phyloP scores from a whole-genome alignment of 805 yeast genomes.

The Saccharomycopsis babjevae region DNA sequence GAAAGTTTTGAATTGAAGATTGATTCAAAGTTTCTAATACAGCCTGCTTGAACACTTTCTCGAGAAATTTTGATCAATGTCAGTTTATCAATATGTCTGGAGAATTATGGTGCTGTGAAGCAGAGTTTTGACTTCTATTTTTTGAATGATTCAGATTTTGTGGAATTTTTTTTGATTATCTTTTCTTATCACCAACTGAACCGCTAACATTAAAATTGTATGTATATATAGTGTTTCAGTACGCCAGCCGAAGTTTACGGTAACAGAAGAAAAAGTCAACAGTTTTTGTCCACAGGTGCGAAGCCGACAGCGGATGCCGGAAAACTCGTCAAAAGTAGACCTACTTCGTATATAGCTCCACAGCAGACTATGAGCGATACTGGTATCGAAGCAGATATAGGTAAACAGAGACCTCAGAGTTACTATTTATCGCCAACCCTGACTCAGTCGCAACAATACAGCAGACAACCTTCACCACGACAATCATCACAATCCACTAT shows the following conservation, averaged over 20 bases:
- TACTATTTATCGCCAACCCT: background rate
- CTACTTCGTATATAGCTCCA: background rate
- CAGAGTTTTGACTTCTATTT: no score
- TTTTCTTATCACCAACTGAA: no score
- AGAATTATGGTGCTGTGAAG: no score
- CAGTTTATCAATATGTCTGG: no score
- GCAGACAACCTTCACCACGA: no score
- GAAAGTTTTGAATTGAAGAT: no score
- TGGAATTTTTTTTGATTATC: background rate
- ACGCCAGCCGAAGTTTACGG: constrained; percentile 11
- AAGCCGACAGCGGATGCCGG: background rate
- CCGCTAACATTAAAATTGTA: background rate
- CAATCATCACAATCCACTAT: no score
- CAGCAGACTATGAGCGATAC: background rate
- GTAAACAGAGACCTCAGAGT: background rate
- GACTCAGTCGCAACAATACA: background rate
- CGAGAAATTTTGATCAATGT: no score
- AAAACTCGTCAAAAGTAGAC: background rate
- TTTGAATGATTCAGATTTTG: background rate
- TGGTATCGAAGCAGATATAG: background rate
- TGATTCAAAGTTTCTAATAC: no score
- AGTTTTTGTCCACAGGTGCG: background rate
- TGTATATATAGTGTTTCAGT: constrained; percentile 2
- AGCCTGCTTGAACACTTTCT: no score
- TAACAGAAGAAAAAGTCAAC: constrained; percentile 3